phyloP scores from a whole-genome alignment of 2,329 filamentous ascomycete genomes.

The Colletotrichum falcatum region DNA sequence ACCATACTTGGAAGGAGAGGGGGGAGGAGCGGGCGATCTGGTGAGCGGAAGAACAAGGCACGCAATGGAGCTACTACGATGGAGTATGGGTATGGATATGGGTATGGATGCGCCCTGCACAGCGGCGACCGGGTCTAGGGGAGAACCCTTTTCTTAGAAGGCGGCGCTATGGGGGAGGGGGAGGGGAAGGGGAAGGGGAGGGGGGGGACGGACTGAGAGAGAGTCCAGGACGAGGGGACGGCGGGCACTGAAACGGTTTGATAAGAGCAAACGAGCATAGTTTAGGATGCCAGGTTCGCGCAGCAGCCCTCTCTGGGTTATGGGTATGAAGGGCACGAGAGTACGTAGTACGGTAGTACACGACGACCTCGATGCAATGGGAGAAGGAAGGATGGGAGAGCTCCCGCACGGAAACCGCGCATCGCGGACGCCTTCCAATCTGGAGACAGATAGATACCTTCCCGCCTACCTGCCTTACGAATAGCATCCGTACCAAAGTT shows the following conservation, averaged over 20 bases:
- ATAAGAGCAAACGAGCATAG: conserved; percentile 40
- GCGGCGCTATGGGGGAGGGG: conserved; percentile 40
- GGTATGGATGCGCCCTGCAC: conserved; percentile 41
- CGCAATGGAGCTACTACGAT: conserved; percentile 42
- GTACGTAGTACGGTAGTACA: too few relatives aligned
- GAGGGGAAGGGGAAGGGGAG: conserved; percentile 24
- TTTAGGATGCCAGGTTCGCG: conserved; percentile 27
- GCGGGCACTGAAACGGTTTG: conserved; percentile 39
- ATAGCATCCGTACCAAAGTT: too few relatives aligned
- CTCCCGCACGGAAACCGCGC: conserved; percentile 15
- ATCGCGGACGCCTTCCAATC: conserved; percentile 1
- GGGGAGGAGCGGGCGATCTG: conserved; percentile 53
- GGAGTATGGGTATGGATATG: too few relatives aligned
- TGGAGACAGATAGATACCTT: too few relatives aligned
- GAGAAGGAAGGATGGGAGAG: not conserved
- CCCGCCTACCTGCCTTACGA: too few relatives aligned
- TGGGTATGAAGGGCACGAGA: conserved; percentile 19
- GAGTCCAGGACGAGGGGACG: conserved; percentile 25
- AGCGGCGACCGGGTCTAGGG: conserved; percentile 38
- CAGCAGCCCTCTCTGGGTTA: conserved; percentile 4
- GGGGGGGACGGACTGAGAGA: conserved; percentile 11
- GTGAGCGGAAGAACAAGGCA: conserved; percentile 45
- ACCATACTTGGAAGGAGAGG: conserved; percentile 64
- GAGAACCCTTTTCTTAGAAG: conserved; percentile 41
- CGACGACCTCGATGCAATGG: too few relatives aligned